Percentiles rank a stretch among this genome's conserved stretches.
Evolutionary conservation across 345 rosid genomes (phyloP).

Genomic region (Euclidium syriacum): DNA sequence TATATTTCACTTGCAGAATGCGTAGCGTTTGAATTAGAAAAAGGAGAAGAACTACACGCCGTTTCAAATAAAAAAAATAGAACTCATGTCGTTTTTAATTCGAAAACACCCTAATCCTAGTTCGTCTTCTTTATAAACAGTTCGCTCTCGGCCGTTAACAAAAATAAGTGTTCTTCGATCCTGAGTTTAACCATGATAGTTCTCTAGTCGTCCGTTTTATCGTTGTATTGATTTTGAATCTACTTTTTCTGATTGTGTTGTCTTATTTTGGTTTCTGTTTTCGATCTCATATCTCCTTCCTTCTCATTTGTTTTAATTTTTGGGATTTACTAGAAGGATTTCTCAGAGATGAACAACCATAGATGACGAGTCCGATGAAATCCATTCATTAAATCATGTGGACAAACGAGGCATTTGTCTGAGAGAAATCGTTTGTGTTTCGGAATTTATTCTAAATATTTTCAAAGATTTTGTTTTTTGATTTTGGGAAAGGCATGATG

Average conservation of each 20-base stretch:
- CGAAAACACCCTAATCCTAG: conserved; percentile 1
- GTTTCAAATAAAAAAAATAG: not conserved
- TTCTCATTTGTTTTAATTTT: not conserved
- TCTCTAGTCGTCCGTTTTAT: too few relatives aligned
- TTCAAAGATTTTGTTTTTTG: not conserved
- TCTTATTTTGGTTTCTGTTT: not conserved
- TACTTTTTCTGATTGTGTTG: not conserved
- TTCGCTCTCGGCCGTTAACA: not conserved
- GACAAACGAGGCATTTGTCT: conserved; percentile 80
- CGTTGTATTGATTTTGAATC: not conserved
- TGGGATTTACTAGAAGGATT: conserved; percentile 4
- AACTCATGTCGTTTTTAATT: conserved; percentile 9
- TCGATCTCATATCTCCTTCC: not conserved
- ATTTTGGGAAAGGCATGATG: conserved; percentile 23
- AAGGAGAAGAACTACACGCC: not conserved
- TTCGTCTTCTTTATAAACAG: not conserved
- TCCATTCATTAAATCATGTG: conserved; percentile 54
- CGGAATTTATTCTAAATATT: not conserved
- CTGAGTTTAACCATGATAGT: not conserved
- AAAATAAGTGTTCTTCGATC: not conserved
- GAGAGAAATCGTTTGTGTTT: conserved; percentile 38
- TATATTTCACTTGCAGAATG: not conserved
- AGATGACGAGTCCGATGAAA: conserved; percentile 71
- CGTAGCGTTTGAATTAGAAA: not conserved
- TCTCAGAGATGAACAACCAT: conserved; percentile 48